These are phyloP conservation scores for Chaetomiaceae sp. DNA, from an alignment of 2,329 filamentous ascomycete genomes.

Conservation along the genomic window DNA sequence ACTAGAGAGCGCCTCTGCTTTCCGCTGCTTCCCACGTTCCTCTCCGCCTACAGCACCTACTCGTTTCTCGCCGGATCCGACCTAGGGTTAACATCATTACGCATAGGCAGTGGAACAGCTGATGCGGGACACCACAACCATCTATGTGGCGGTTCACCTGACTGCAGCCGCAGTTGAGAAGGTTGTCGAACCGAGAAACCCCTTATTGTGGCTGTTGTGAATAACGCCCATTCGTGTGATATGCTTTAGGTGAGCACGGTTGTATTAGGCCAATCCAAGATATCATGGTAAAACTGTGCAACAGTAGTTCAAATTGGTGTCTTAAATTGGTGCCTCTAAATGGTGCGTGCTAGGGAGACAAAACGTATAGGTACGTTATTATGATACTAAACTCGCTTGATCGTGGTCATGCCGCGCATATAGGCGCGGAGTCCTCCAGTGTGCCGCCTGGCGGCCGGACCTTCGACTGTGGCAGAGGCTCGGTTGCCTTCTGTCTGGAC, in stretches of 20 bases:
- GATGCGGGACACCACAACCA: slow-evolving; percentile 72
- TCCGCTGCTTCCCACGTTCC: slow-evolving; percentile 65
- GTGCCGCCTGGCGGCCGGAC: not conserved
- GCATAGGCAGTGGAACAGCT: slow-evolving; percentile 60
- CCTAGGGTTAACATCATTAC: not conserved
- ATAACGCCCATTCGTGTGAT: slow-evolving; percentile 75
- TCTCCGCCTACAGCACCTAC: slow-evolving; percentile 39
- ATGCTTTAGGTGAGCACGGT: slow-evolving; percentile 51
- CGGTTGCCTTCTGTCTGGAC: slow-evolving; percentile 30
- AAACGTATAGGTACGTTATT: not conserved
- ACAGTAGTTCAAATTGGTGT: too few relatives aligned
- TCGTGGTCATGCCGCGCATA: slow-evolving; percentile 17
- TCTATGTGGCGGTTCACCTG: slow-evolving; percentile 74
- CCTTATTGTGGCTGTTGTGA: slow-evolving; percentile 72
- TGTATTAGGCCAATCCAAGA: not conserved
- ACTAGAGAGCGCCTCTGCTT: slow-evolving; percentile 68
- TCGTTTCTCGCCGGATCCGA: not conserved
- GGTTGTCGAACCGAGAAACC: slow-evolving; percentile 74
- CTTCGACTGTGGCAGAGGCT: slow-evolving; percentile 23
- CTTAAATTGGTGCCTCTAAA: too few relatives aligned
- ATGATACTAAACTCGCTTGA: slow-evolving; percentile 21
- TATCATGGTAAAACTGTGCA: not conserved
- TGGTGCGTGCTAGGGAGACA: too few relatives aligned
- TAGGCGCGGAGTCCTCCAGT: slow-evolving; percentile 12
- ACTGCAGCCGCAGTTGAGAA: slow-evolving; percentile 72